Conservation (phyloP, 2,329 filamentous ascomycete genomes). For the Fusarium phyllophilum region DNA sequence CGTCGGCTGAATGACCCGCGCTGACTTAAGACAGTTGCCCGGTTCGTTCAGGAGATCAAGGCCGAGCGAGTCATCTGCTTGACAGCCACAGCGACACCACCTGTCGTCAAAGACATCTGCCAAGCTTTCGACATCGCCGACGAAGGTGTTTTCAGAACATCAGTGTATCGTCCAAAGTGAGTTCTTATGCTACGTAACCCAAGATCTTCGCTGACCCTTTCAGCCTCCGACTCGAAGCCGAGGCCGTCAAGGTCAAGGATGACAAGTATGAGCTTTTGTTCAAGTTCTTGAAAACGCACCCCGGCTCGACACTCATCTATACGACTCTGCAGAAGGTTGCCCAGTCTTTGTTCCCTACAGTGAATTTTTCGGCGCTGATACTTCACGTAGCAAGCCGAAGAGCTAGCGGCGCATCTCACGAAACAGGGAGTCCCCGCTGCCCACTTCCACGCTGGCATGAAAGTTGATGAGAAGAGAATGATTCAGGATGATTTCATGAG, state of each 20-base stretch:
- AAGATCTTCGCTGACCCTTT: neutral
- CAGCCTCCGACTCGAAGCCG: constrained; percentile 63
- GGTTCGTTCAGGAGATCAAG: constrained; percentile 64
- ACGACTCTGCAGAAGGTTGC: constrained; percentile 64
- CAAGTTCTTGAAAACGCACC: constrained; percentile 59
- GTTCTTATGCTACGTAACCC: accelerated
- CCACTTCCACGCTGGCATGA: constrained; percentile 63
- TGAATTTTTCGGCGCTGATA: constrained; percentile 4
- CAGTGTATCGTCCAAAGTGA: constrained; percentile 67
- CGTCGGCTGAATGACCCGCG: neutral
- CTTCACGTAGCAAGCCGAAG: constrained; percentile 54
- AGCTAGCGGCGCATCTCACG: constrained; percentile 52
- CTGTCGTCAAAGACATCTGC: constrained; percentile 65
- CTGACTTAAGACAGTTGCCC: constrained; percentile 53
- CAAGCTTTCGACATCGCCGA: constrained; percentile 59
- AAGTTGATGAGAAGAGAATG: constrained; percentile 54
- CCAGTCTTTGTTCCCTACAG: too few relatives aligned
- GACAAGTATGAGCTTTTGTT: constrained; percentile 59
- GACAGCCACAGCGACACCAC: constrained; percentile 68
- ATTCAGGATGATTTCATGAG: constrained; percentile 65
- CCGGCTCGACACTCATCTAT: constrained; percentile 69
- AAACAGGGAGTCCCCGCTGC: constrained; percentile 53
- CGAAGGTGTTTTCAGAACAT: constrained; percentile 64
- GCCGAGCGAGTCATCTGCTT: constrained; percentile 69
- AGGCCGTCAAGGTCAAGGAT: constrained; percentile 53